Percentiles rank a stretch among this genome's conserved stretches.
Conservation (phyloP, 352 stramenopile species). For the Elongisporangium senticosum region DNA sequence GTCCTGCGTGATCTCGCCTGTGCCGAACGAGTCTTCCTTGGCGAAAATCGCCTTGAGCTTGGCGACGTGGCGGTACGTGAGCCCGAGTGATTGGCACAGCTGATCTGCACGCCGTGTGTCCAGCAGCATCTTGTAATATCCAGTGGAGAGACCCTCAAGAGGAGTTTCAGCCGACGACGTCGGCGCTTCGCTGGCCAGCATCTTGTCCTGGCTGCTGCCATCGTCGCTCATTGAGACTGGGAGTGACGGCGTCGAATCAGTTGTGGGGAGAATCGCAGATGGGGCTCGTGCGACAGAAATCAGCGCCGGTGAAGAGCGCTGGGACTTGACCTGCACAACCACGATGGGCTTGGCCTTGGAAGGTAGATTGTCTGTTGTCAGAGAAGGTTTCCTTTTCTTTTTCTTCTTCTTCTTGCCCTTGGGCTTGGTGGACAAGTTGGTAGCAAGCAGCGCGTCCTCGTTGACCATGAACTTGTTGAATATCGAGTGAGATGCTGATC, state of each 20-base stretch:
- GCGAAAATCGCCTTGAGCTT: slow-evolving; percentile 30
- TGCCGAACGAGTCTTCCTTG: slow-evolving; percentile 38
- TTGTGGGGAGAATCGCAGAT: neutral
- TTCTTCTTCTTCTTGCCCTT: slow-evolving; percentile 10
- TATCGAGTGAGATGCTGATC: too few species aligned
- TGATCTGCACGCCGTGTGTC: slow-evolving; percentile 41
- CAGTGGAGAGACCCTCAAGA: slow-evolving; percentile 27
- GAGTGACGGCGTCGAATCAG: neutral
- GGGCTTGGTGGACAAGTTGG: neutral
- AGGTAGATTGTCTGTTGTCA: neutral
- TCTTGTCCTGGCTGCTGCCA: neutral
- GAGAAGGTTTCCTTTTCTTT: slow-evolving; percentile 10
- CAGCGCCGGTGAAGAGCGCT: neutral
- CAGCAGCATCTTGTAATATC: slow-evolving; percentile 41
- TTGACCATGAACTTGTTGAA: neutral
- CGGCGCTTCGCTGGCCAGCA: neutral
- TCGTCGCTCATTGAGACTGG: neutral
- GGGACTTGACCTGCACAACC: neutral
- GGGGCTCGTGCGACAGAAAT: neutral
- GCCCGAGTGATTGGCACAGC: slow-evolving; percentile 42
- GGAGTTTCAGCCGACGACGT: neutral
- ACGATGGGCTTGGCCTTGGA: neutral
- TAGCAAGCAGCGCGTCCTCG: neutral
- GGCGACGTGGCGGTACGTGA: slow-evolving; percentile 34
- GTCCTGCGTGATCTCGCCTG: slow-evolving; percentile 42